Evolutionary conservation across 106 monocot species (phyloP), one percentile per base, ranked within the genome.

Genomic region (Posidonia australis): DNA sequence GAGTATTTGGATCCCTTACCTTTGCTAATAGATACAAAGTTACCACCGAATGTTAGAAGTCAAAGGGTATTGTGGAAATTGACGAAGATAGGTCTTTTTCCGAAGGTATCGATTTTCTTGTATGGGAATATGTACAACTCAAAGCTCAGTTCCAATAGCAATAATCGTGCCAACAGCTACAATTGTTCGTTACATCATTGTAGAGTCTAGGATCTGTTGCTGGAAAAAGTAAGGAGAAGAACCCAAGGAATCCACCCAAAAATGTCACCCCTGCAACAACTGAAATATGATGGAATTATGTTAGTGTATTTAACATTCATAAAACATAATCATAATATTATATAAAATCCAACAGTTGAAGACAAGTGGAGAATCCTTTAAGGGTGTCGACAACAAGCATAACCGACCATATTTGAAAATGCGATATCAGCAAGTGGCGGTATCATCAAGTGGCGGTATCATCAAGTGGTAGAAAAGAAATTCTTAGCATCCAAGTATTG

Each of bases 141-240:
- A 7, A 55, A 64, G 46, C 21, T 64, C 46, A 46, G 10, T 46
- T 21, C 46, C 63, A 64, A 46, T 9, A 14, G 27, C 63, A 64
- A 46, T 64, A 46, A 25, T 45, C 46, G 24, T 24, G 46, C 44
- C 46, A 64, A 64, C 46, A 64, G 5, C 23, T 46, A 46, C 63
- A 64, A 26, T 46, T 25, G 22, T 64, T 45, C 25, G 25, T 64
- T 46, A 24, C 7, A 16, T 64, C 63, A 13, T 64, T 64, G 63
- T 47, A 64, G n/a, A 63, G 25, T 17, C 13, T 46, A 32, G 63
- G 63, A 63, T 46, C 22, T 25, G 63, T 63, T 46, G 63, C 63
- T 26, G 63, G 63, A 46, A 63, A 63, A 22, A 63, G 63, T 21
- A 45, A n/a, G 26, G 14, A 12, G 63, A 46, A 46, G 63, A 63